phyloP scores from a whole-genome alignment of 129 eudicot species.

The Chrysanthemum lavandulifolium region DNA sequence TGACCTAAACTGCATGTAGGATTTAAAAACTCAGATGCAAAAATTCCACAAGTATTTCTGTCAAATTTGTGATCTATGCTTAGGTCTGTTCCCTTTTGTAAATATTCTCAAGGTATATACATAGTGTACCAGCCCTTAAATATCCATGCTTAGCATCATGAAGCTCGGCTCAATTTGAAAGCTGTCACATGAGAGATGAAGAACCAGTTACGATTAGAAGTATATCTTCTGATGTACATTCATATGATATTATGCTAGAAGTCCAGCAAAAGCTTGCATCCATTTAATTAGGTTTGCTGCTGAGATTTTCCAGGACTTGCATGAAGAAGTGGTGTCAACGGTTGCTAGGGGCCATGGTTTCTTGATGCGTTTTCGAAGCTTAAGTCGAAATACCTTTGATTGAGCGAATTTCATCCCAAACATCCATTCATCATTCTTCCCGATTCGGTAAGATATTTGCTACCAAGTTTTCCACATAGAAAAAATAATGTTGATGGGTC shows the following conservation, averaged over 20 bases:
- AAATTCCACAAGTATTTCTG: background rate
- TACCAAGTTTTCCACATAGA: too few relatives aligned
- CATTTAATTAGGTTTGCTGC: slow-evolving; percentile 80
- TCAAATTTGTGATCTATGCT: background rate
- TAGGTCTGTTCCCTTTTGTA: background rate
- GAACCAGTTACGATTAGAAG: background rate
- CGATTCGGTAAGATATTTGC: too few relatives aligned
- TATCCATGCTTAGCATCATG: background rate
- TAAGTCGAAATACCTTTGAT: too few relatives aligned
- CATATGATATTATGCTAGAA: slow-evolving; percentile 15
- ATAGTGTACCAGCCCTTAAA: background rate
- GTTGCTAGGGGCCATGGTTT: slow-evolving; percentile 87
- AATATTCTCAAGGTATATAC: background rate
- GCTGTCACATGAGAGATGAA: background rate
- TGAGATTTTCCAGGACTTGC: slow-evolving; percentile 88
- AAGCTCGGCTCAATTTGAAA: background rate
- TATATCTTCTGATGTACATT: slow-evolving; percentile 11
- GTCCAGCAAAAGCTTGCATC: slow-evolving; percentile 27
- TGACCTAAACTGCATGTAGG: background rate
- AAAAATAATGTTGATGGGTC: too few relatives aligned
- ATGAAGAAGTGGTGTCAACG: slow-evolving; percentile 85
- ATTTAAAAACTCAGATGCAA: background rate
- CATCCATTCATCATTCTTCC: too few relatives aligned
- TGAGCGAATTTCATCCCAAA: too few relatives aligned
- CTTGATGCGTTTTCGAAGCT: too few relatives aligned